Conservation (phyloP, 495 filamentous ascomycete genomes). For the Chaetomium tenue region DNA sequence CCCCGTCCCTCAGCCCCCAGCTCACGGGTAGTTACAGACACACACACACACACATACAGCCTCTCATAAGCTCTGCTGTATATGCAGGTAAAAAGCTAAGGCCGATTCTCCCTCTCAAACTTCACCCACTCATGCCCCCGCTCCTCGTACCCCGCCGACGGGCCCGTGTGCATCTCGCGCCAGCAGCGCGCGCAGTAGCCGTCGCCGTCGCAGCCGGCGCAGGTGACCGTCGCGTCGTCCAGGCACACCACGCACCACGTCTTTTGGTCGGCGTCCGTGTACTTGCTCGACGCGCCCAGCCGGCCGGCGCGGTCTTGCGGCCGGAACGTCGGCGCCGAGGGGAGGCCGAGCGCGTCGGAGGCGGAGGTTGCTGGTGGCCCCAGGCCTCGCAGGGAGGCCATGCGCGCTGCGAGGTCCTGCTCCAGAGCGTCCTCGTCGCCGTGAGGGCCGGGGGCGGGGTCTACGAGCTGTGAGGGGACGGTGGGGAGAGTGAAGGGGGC, state of each 20-base stretch:
- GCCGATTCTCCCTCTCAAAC: constrained; percentile 28
- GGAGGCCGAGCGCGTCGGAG: constrained; percentile 46
- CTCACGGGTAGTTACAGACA: too few relatives aligned
- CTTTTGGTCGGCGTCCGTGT: constrained; percentile 62
- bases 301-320: constrained; percentile 35
- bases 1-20: too few relatives aligned
- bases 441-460: constrained; percentile 18
- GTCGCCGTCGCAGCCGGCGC: constrained; percentile 63
- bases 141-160: constrained; percentile 56
- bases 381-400: constrained; percentile 42
- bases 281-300: constrained; percentile 28
- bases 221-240: constrained; percentile 61
- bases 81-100: too few relatives aligned
- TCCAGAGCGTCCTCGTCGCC: constrained; percentile 32
- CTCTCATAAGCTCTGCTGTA: too few relatives aligned
- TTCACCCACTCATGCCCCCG: constrained; percentile 49
- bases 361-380: constrained; percentile 1
- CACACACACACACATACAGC: too few relatives aligned
- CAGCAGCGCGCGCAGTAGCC: constrained; percentile 66
- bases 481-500: constrained; percentile 35
- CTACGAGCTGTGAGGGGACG: constrained; percentile 38
- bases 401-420: constrained; percentile 41
- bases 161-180: constrained; percentile 65
- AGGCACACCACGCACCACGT: constrained; percentile 71
- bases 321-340: constrained; percentile 54